These are phyloP conservation scores for Pichia deserticola DNA, from an alignment of 805 yeast species.

Conservation along the genomic window DNA sequence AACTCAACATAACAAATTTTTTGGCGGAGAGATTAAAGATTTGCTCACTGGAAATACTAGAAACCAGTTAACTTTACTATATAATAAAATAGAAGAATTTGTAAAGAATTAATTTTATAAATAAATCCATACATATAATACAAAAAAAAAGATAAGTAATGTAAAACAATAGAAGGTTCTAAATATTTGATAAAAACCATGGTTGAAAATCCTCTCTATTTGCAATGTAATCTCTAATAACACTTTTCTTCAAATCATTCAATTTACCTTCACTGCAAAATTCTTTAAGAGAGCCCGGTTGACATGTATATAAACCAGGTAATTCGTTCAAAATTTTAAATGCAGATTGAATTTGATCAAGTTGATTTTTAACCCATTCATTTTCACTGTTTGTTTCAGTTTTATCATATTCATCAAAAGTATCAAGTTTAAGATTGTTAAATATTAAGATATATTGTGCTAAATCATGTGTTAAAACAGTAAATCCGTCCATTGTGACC, in stretches of 20 bases:
- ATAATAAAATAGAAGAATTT: slow-evolving; percentile 4
- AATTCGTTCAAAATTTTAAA: slow-evolving; percentile 58
- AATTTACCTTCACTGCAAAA: slow-evolving; percentile 77
- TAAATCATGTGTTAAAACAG: slow-evolving; percentile 73
- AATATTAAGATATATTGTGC: slow-evolving; percentile 54
- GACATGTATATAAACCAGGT: slow-evolving; percentile 79
- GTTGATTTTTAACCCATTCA: slow-evolving; percentile 38
- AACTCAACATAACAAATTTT: neutral
- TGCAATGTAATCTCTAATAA: slow-evolving; percentile 17
- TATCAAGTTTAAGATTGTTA: slow-evolving; percentile 13
- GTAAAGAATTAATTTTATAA: neutral
- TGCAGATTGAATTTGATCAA: slow-evolving; percentile 42
- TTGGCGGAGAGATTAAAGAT: slow-evolving; percentile 11
- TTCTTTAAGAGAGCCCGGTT: slow-evolving; percentile 69
- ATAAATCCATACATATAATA: neutral
- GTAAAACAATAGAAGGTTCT: neutral
- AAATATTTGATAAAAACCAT: slow-evolving; percentile 29
- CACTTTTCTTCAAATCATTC: slow-evolving; percentile 52
- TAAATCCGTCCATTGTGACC: slow-evolving; percentile 77
- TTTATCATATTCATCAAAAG: neutral
- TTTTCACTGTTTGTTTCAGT: slow-evolving; percentile 27
- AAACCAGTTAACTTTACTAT: slow-evolving; percentile 6
- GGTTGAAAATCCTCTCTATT: slow-evolving; percentile 53
- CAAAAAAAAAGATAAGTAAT: too few relatives aligned
- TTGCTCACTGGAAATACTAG: neutral